Evolutionary conservation across 768 basidiomycete genomes (phyloP).

Genomic region (Leccinum sublutescens): DNA sequence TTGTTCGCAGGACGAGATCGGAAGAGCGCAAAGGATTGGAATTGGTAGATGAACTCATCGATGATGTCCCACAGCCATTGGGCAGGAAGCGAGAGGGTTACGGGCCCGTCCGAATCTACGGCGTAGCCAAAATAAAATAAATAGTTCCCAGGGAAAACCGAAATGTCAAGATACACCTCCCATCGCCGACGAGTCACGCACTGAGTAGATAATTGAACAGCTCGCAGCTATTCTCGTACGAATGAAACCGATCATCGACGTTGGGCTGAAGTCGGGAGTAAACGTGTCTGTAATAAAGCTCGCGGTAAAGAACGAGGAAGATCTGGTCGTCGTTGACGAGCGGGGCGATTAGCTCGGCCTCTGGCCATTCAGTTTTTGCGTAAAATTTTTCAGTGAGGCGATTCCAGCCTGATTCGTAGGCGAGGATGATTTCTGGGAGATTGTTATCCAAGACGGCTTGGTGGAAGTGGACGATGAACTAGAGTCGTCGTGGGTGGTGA

Average conservation of each 20-base stretch:
- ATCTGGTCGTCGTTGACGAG: slow-evolving; percentile 94
- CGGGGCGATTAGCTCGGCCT: slow-evolving; percentile 92
- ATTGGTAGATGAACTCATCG: slow-evolving; percentile 98
- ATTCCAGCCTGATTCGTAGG: slow-evolving; percentile 98
- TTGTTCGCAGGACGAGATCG: slow-evolving; percentile 81
- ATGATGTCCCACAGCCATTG: slow-evolving; percentile 99
- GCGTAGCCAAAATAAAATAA: neutral
- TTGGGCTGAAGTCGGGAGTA: slow-evolving; percentile 94
- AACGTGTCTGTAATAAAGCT: slow-evolving; percentile 93
- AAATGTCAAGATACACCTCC: neutral
- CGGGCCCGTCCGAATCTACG: slow-evolving; percentile 87
- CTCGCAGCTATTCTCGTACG: slow-evolving; percentile 97
- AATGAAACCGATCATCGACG: slow-evolving; percentile 97
- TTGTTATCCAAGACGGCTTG: slow-evolving; percentile 92
- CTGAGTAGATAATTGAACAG: slow-evolving; percentile 97
- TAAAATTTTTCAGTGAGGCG: slow-evolving; percentile 96
- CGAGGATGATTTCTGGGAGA: slow-evolving; percentile 83
- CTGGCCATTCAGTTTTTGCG: slow-evolving; percentile 93
- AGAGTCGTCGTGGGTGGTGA: neutral
- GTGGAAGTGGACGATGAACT: slow-evolving; percentile 97
- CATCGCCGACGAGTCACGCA: slow-evolving; percentile 30
- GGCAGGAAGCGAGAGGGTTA: slow-evolving; percentile 89
- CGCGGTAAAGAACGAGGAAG: slow-evolving; percentile 95
- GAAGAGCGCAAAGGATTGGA: slow-evolving; percentile 94
- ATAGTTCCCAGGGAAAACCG: neutral